Conservation (phyloP, 768 basidiomycete species). For the Leccinum fibrillosum region DNA sequence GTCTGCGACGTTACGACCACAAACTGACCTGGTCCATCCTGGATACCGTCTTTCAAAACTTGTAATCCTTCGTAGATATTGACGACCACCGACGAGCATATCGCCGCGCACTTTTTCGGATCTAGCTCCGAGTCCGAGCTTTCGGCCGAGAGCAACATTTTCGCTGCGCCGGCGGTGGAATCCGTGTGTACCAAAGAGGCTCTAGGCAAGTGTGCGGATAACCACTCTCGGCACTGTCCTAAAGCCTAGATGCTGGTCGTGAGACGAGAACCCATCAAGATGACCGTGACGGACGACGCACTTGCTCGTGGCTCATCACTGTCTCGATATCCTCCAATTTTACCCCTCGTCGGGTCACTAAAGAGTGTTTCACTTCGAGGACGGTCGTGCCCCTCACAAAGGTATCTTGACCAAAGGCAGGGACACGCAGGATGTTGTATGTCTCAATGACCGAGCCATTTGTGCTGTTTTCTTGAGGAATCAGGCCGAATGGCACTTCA, state of each 20-base stretch:
- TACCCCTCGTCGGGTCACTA: slow-evolving; percentile 60
- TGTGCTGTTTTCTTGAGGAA: slow-evolving; percentile 80
- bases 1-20: neutral
- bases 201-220: slow-evolving; percentile 49
- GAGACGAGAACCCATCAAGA: neutral
- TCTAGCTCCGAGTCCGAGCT: slow-evolving; percentile 32
- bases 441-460: slow-evolving; percentile 74
- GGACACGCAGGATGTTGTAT: slow-evolving; percentile 58
- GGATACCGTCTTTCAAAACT: slow-evolving; percentile 59
- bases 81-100: slow-evolving; percentile 66
- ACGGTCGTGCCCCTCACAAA: slow-evolving; percentile 61
- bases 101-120: slow-evolving; percentile 58
- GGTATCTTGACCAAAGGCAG: slow-evolving; percentile 35
- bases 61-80: slow-evolving; percentile 60
- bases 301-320: slow-evolving; percentile 81
- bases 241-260: slow-evolving; percentile 49
- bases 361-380: slow-evolving; percentile 63
- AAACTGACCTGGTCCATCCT: slow-evolving; percentile 40
- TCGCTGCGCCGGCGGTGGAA: slow-evolving; percentile 74
- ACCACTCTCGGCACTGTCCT: slow-evolving; percentile 72
- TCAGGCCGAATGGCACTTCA: slow-evolving; percentile 49
- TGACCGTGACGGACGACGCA: slow-evolving; percentile 27
- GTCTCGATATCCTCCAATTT: slow-evolving; percentile 50
- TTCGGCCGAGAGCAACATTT: slow-evolving; percentile 29
- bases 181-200: slow-evolving; percentile 53